These are phyloP conservation scores for Solanum ossicruentum DNA, from an alignment of 257 asterid genomes.

Conservation along the genomic window DNA sequence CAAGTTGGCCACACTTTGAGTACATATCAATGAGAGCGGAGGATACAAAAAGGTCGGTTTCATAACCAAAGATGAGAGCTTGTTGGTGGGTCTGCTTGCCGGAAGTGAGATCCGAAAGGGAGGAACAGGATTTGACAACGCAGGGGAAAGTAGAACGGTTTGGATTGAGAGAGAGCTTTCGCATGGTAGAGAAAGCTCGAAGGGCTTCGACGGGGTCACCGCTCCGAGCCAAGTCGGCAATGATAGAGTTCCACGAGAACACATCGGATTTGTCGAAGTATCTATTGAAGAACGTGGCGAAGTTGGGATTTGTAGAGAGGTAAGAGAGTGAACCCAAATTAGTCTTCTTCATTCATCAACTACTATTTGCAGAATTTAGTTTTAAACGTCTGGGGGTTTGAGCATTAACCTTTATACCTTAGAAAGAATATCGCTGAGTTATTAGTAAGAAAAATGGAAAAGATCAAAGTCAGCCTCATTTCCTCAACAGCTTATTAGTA, in stretches of 20 bases:
- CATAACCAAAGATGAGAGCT: constrained; percentile 58
- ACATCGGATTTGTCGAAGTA: constrained; percentile 58
- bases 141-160: constrained; percentile 80
- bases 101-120: constrained; percentile 55
- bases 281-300: constrained; percentile 48
- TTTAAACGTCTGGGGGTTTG: background rate
- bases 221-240: constrained; percentile 71
- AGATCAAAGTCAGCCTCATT: background rate
- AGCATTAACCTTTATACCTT: background rate
- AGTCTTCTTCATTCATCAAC: constrained; percentile 10
- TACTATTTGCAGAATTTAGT: too few species aligned
- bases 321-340: background rate
- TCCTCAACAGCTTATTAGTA: background rate
- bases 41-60: constrained; percentile 49
- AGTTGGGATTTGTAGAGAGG: constrained; percentile 28
- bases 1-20: constrained; percentile 51
- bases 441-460: background rate
- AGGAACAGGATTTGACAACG: constrained; percentile 75
- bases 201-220: constrained; percentile 80
- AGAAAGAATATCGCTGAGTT: background rate
- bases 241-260: constrained; percentile 86
- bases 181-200: constrained; percentile 78
- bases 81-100: constrained; percentile 91
- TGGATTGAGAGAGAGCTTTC: constrained; percentile 61
- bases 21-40: constrained; percentile 86